Evolutionary conservation across 176 grass and related monocot species (phyloP).

Genomic region (Echinochloa phyllopogon): DNA sequence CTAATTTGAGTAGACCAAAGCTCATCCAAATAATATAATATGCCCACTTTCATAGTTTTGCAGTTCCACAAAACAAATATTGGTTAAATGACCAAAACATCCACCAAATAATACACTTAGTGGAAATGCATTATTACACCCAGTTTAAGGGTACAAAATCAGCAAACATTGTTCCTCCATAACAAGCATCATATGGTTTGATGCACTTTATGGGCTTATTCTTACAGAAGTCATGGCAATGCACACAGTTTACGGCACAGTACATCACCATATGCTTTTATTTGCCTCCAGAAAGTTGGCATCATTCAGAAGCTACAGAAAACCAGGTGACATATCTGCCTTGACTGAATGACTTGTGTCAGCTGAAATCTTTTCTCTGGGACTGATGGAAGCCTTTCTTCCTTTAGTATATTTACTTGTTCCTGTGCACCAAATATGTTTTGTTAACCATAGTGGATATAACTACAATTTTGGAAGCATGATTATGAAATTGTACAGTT

Average conservation of each 20-base stretch:
- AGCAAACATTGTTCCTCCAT: not conserved
- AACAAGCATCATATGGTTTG: not conserved
- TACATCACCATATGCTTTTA: not conserved
- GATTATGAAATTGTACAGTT: not conserved
- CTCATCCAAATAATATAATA: not conserved
- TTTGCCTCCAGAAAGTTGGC: not conserved
- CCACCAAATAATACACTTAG: not conserved
- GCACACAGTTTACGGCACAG: not conserved
- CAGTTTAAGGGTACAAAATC: not conserved
- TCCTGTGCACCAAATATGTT: not conserved
- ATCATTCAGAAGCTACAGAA: not conserved
- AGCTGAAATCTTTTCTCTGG: not conserved
- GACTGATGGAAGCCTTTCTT: not conserved
- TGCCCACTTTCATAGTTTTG: not conserved
- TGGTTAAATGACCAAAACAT: not conserved
- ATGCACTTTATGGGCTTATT: not conserved
- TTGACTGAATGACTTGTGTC: not conserved
- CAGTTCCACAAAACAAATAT: not conserved
- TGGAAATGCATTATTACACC: not conserved
- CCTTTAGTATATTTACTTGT: no score
- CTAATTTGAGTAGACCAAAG: not conserved
- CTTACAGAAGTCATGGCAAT: not conserved
- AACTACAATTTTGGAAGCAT: not conserved
- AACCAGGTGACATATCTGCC: not conserved
- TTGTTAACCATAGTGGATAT: not conserved